These are phyloP conservation scores for Vicia sativa DNA, from an alignment of 306 rosid species.

Conservation along the genomic window DNA sequence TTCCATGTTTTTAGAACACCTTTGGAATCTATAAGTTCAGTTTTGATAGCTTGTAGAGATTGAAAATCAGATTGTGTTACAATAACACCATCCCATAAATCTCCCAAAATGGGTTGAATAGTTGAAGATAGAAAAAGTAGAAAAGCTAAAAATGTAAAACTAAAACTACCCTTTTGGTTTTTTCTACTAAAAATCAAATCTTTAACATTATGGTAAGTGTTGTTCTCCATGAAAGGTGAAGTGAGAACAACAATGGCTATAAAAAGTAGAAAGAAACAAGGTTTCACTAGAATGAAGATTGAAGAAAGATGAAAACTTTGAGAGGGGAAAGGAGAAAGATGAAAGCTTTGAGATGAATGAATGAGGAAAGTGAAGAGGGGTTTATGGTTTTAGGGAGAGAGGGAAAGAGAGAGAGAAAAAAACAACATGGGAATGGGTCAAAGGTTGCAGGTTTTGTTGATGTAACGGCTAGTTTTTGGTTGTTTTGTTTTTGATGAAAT, in stretches of 20 bases:
- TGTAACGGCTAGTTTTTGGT: constrained; percentile 74
- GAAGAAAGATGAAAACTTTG: constrained; percentile 15
- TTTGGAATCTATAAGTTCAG: constrained; percentile 58
- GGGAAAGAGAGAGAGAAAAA: constrained; percentile 1
- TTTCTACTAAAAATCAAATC: constrained; percentile 17
- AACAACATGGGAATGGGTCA: constrained; percentile 50
- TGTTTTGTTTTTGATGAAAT: too few relatives aligned
- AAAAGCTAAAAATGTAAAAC: constrained; percentile 8
- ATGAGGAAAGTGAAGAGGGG: constrained; percentile 36
- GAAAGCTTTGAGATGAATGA: constrained; percentile 31
- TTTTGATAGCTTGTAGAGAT: constrained; percentile 69
- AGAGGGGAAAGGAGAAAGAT: constrained; percentile 1
- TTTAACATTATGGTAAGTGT: too few relatives aligned
- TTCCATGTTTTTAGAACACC: constrained; percentile 86
- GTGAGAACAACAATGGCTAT: not conserved
- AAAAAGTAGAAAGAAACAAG: not conserved
- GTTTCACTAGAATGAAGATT: not conserved
- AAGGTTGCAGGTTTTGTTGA: constrained; percentile 39
- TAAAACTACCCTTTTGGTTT: constrained; percentile 26
- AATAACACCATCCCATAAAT: constrained; percentile 62
- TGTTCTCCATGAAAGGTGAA: constrained; percentile 54
- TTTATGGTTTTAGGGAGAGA: constrained; percentile 17
- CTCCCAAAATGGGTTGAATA: constrained; percentile 47
- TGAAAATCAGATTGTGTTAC: constrained; percentile 65
- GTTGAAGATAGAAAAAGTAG: constrained; percentile 29